Conservation (phyloP, 371 early-diverging fungal genomes). For the Circinella minor region DNA sequence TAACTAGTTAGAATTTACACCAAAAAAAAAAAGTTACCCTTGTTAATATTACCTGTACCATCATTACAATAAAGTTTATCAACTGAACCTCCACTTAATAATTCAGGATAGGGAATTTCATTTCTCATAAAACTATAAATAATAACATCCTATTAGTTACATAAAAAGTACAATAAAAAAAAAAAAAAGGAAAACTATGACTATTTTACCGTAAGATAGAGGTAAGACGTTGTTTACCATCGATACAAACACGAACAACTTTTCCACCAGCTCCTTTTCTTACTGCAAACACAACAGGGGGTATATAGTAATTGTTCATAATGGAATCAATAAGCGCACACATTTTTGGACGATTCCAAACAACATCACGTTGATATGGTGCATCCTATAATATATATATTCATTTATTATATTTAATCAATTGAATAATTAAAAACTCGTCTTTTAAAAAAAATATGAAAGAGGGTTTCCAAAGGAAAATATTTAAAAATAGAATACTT, state of each 20-base stretch:
- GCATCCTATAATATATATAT: slow-evolving; percentile 33
- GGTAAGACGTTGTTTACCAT: slow-evolving; percentile 47
- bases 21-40: neutral
- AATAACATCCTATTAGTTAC: neutral
- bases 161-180: too few species aligned
- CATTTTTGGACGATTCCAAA: slow-evolving; percentile 38
- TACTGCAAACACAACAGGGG: slow-evolving; percentile 37
- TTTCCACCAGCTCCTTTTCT: slow-evolving; percentile 9
- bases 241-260: slow-evolving; percentile 31
- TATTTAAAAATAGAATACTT: too few species aligned
- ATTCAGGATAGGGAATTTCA: slow-evolving; percentile 34
- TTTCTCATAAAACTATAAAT: slow-evolving; percentile 43
- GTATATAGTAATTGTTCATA: slow-evolving; percentile 41
- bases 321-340: slow-evolving; percentile 39
- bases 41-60: neutral
- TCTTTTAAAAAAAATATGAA: neutral
- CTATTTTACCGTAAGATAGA: slow-evolving; percentile 30
- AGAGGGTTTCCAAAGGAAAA: neutral
- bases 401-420: neutral
- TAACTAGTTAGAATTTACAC: too few species aligned
- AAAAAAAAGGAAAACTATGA: neutral
- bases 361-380: slow-evolving; percentile 44
- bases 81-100: neutral
- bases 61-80: slow-evolving; percentile 17
- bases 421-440: too few species aligned